Evolutionary conservation across 805 yeast species (phyloP), one percentile per base, ranked within the genome.

Genomic region (Lipomyces chichibuensis): DNA sequence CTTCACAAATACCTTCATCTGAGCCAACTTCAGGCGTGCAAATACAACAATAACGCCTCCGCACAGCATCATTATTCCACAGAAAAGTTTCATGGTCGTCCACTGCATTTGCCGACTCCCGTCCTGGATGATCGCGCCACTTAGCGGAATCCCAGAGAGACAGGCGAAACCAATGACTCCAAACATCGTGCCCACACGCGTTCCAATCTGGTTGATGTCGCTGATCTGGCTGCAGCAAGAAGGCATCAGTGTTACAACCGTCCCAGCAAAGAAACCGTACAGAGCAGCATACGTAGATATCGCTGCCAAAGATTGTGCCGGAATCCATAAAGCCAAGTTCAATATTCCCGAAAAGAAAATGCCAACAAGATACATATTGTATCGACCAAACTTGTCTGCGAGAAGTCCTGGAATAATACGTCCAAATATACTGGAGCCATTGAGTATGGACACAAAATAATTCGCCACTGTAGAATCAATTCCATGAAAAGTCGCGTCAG

Each of bases 131-230:
- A 70, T 39, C 2, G 68, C 69, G 2, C 77, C 78, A 4, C 75
- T 73, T 17, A 74, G 43, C 1, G 78, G 76, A 0, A 75, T 72
- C 0, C 77, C 78, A 0, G 72, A 51, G 9, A 76, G 71, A 23
- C 69, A 60, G 0, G 83, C 86, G 72, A 84, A 81, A 0, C 92
- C 82, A 54, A 88, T 86, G 9, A 82, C 73, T 8, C 83, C 79
- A 52, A 90, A 80, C 0, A 91, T 83, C 53, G 86, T 64, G 2
- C 90, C 90, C 90, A 91, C 89, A 11, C 77, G 67, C 13, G 71
- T 70, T 11, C 79, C 77, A 23, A 73, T 65, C 25, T 71, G 58
- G 17, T 69, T 61, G 51, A 73, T 54, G 57, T 74, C 69, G 2
- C 76, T 73, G 51, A 59, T 59, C 29, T 68, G 64, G 3, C 77